A percentile compares a stretch with the other conserved stretches of the same genome.
Evolutionary conservation across 2,329 filamentous ascomycete species (phyloP).

Genomic region (Diaporthe vexans): DNA sequence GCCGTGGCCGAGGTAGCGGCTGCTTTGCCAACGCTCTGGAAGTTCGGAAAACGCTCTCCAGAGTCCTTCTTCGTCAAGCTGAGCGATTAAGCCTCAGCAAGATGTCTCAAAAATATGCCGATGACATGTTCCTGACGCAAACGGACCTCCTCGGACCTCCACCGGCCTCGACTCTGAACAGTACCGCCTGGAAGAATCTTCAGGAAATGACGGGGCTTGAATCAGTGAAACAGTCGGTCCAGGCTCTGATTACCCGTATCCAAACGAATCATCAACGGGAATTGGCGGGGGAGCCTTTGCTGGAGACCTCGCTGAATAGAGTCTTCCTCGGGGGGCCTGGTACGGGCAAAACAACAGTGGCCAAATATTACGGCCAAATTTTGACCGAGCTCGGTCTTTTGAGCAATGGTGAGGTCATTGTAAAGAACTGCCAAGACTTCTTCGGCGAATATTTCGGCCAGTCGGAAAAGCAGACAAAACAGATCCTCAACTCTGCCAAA

Average conservation of each 20-base stretch:
- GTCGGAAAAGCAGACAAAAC: background rate
- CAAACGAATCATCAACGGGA: background rate
- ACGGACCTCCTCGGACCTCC: background rate
- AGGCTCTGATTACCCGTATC: background rate
- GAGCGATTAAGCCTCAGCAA: background rate
- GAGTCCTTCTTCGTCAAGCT: background rate
- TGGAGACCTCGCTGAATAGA: background rate
- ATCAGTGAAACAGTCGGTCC: background rate
- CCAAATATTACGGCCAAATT: background rate
- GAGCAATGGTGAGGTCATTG: background rate
- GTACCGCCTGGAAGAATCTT: background rate
- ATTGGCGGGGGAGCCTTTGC: background rate
- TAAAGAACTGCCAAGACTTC: background rate
- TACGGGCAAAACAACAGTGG: slow-evolving; percentile 1
- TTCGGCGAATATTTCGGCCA: accelerated
- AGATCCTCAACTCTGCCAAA: background rate
- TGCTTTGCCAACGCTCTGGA: background rate
- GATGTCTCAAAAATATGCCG: background rate
- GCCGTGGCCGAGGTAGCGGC: background rate
- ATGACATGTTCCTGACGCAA: background rate
- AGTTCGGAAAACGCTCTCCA: background rate
- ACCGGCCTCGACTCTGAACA: background rate
- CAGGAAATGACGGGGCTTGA: background rate
- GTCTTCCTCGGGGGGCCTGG: background rate
- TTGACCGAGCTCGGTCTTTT: background rate